Conservation (phyloP, 2,329 filamentous ascomycete genomes). For the Trichophyton mentagrophytes region DNA sequence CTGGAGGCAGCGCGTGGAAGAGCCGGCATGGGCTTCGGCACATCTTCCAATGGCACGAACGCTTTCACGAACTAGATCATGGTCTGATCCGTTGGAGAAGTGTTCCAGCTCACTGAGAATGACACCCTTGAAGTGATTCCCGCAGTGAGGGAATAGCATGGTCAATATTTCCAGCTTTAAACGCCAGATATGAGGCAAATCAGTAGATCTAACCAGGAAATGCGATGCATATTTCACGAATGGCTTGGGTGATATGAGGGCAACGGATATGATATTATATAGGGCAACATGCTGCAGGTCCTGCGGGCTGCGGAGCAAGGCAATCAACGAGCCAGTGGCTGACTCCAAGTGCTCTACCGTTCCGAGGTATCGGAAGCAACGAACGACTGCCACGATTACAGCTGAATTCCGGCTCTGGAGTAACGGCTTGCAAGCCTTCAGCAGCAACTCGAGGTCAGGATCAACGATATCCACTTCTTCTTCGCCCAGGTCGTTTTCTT, state of each 20-base stretch:
- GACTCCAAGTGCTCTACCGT: slow-evolving; percentile 61
- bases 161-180: slow-evolving; percentile 87
- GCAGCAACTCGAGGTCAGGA: slow-evolving; percentile 66
- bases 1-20: slow-evolving; percentile 65
- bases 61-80: slow-evolving; percentile 69
- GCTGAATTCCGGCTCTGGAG: slow-evolving; percentile 87
- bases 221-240: slow-evolving; percentile 83
- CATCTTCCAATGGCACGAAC: slow-evolving; percentile 89
- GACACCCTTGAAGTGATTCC: slow-evolving; percentile 63
- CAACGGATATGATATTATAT: slow-evolving; percentile 92
- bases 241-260: slow-evolving; percentile 57
- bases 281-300: slow-evolving; percentile 84
- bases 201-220: slow-evolving; percentile 72
- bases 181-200: slow-evolving; percentile 71
- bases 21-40: slow-evolving; percentile 61
- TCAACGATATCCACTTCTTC: slow-evolving; percentile 52
- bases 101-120: slow-evolving; percentile 89
- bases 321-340: slow-evolving; percentile 72
- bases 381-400: slow-evolving; percentile 75
- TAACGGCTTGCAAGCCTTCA: slow-evolving; percentile 69
- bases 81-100: slow-evolving; percentile 65
- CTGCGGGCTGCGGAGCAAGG: slow-evolving; percentile 67
- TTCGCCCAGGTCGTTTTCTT: slow-evolving; percentile 28
- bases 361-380: slow-evolving; percentile 74
- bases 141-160: slow-evolving; percentile 75